These are phyloP conservation scores for Nakaseomyces nivariensis DNA, from an alignment of 1,139 yeast species.

Conservation along the genomic window DNA sequence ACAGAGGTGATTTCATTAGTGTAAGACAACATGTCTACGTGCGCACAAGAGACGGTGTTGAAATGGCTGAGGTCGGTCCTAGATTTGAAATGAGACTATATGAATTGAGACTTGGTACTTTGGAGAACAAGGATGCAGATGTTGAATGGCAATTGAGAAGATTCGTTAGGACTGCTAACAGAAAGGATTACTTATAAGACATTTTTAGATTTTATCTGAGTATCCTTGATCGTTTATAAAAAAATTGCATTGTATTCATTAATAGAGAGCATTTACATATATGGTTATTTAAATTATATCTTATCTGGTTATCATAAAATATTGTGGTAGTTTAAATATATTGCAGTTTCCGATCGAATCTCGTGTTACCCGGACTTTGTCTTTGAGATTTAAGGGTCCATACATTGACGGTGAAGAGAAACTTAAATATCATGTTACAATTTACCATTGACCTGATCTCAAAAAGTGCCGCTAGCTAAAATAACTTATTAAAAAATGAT, in stretches of 20 bases:
- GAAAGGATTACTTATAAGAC: slow-evolving; percentile 65
- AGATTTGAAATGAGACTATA: slow-evolving; percentile 91
- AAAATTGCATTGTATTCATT: not conserved
- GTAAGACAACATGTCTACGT: slow-evolving; percentile 95
- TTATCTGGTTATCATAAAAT: too few relatives aligned
- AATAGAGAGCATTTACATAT: not conserved
- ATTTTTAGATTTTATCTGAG: too few relatives aligned
- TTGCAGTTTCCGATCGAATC: too few relatives aligned
- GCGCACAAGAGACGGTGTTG: slow-evolving; percentile 78
- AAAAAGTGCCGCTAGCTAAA: too few relatives aligned
- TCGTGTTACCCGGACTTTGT: too few relatives aligned
- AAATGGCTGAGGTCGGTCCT: slow-evolving; percentile 96
- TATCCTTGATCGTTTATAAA: not conserved
- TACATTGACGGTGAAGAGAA: too few relatives aligned
- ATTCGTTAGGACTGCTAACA: slow-evolving; percentile 87
- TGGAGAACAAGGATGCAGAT: slow-evolving; percentile 96
- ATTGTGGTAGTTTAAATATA: not conserved
- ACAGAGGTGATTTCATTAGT: slow-evolving; percentile 81
- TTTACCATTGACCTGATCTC: too few relatives aligned
- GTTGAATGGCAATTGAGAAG: slow-evolving; percentile 93
- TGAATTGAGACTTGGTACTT: slow-evolving; percentile 78
- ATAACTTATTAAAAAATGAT: too few relatives aligned
- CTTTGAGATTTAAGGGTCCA: too few relatives aligned
- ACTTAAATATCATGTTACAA: too few relatives aligned
- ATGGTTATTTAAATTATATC: not conserved